Evolutionary conservation across 148 eudicot species (phyloP), one percentile per base, ranked within the genome.

Genomic region (Mesembryanthemum crystallinum): DNA sequence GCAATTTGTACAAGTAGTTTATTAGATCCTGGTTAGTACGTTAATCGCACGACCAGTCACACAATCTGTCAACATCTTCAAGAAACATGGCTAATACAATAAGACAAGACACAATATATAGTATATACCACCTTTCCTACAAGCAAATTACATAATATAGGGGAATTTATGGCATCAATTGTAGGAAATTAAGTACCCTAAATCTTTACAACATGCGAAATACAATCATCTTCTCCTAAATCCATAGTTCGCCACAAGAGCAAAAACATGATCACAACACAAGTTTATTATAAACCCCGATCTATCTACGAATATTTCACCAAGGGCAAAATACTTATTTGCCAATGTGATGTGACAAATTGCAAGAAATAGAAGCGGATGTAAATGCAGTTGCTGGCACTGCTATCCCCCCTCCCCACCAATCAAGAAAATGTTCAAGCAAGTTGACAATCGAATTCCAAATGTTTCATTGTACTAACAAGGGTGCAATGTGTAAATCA

Each of bases 321-420:
- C 24, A 23, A 18, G 17, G 8, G 49, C 21, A 1, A 47, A 47
- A 18, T n/a, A 29, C 24, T 69, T 51, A 60, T 11, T 52, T 29
- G 73, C 60, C 60, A 69, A 28, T 51, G 37, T 24, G 59, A 69
- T 32, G 18, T 49, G 49, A 35, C 39, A 35, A 35, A 35, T 35
- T 2, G 30, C 10, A 49, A 69, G 24, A 51, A 37, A 49, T 29
- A 69, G 59, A 49, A 69, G 49, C 15, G 23, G 49, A 69, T 69
- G 72, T 47, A 43, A 68, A 68, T 47, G 35, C 72, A 68, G 61
- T 14, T 45, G 72, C 72, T 47, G 17, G 37, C 17, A 68, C 25
- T 28, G 8, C 49, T 69, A 47, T 47, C 49, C 24, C 20, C 20
- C 24, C 15, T 18, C 24, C 39, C 71, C 71, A 39, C 54, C 14